Base-by-base conservation (phyloP, 495 filamentous ascomycete species). In the Chaetomium fimeti region DNA sequence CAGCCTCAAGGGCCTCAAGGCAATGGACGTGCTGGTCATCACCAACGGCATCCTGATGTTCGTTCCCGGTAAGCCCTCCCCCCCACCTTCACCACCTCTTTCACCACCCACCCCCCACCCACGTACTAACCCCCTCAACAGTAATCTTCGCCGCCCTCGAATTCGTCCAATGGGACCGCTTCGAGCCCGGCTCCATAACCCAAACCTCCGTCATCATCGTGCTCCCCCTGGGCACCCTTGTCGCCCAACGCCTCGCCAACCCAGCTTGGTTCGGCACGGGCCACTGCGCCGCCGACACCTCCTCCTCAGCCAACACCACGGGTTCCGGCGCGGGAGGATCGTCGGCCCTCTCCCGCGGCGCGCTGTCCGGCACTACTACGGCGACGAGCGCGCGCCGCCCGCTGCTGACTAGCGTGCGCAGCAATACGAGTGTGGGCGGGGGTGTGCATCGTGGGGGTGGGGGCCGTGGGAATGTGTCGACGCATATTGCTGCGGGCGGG, bases 221-320 rank as follows among this genome's bases (percentile, higher is more conserved):
- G 49, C 83, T 94, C 3, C 92, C 92, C 0, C 82, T 96, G 3
- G 92, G 91, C 22, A 87, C 88, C 6, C 84, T 96, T 68, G 66
- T 95, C 85, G 92, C 92, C 85, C 64, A 79, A 79, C 60, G 80
- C 74, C 48, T 77, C 67, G 60, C 78, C 24, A 66, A 66, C 59
- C 65, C 67, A 0, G 3, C 3, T 24, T 61, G 59, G 52, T 71
- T 73, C 57, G 40, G 40, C 40, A 55, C 28, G 32, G 42, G 24
- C 24, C n/a, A 36, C 32, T 16, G 28, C 38, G 38, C 20, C 12
- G 45, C 20, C 29, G 22, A 38, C 40, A 7, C 28, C 47, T 15
- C 52, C 58, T 51, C 36, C 6, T 25, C 32, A 1, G 32, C 32
- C 32, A 36, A 36, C 8, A 36, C 32, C 32, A 36, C 32, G 1